Base-by-base conservation (phyloP, 768 basidiomycete genomes). In the Leucosporidium yakuticum region DNA sequence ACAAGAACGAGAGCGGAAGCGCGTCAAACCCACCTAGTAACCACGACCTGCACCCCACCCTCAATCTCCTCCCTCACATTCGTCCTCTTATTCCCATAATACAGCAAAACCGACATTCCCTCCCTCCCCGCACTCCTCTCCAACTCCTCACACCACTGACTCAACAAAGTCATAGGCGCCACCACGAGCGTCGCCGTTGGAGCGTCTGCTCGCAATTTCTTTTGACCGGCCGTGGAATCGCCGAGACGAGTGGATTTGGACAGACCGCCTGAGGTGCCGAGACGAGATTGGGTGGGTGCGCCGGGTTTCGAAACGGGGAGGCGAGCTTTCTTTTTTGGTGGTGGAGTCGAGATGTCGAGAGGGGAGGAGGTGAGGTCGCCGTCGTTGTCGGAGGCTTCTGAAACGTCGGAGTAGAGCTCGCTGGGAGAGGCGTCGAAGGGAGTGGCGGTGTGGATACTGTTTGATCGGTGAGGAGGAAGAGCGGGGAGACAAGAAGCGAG, bases 61-160 rank as follows among this genome's bases (percentile, higher is more conserved):
- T 83, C 81, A 20, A 84, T 84, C 53, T 83, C 82, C 48, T 76
- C 75, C 62, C 89, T 86, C 36, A 95, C 76, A 74, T 90, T 87
- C n/a, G 84, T 79, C 62, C 91, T 83, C 76, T 90, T 90, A 70
- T 88, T 87, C 4, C 93, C 94, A 77, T 96, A 91, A 88, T 92
- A 95, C 50, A 97, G 80, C 48, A 86, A 78, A 1, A 87, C 82
- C 65, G 84, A 83, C 34, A 93, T 85, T 87, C 49, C 86, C 81
- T 62, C 62, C 49, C 47, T 54, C 39, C 39, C 39, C 32, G 44
- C 51, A 17, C 55, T 56, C 21, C 88, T 90, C 74, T 85, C 81
- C n/a, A 98, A 81, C 76, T 98, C 95, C 53, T 88, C 86, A n/a
- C 85, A 83, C 95, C 95, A 98, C 77, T 98, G 95, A n/a, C 83